Base-by-base conservation (phyloP, 139 green algal genomes). In the Astrephomene gubernaculifera region DNA sequence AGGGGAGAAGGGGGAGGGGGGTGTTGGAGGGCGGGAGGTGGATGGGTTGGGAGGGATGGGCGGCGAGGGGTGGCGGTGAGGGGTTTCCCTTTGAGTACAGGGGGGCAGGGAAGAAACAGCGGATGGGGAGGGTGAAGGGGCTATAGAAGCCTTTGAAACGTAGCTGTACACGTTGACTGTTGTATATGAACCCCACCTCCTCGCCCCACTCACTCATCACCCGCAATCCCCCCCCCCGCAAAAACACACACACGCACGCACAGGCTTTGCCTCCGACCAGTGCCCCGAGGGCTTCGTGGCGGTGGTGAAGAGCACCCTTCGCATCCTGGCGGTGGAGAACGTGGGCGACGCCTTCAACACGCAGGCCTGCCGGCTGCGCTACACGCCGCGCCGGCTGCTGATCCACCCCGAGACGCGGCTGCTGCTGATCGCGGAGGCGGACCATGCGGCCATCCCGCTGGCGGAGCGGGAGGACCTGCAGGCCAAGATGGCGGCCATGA, bases 261-360 rank as follows among this genome's bases (percentile, higher is more conserved):
- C 92, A 96, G 92, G 93, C 38, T 99, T 99, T 87, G 88, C 94
- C 5, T 95, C 89, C 0, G 97, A 99, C 74, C 95, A 98, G 92
- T 98, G 95, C 71, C 95, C 96, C n/a, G 97, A 99, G 91, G 97
- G 97, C 73, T 96, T 99, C 89, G 97, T 99, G 57, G 95, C 95
- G 1, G 96, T 99, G 39, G 89, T 94, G 24, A 93, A 94, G 85
- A 88, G 78, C 88, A 96, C 89, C 29, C 91, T 99, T 88, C 93
- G 97, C 67, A 97, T 99, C 39, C 83, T 99, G 68, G 91, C 92
- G 9, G 87, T 99, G 31, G 97, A 99, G 75, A 94, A 99, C 54
- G 86, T 93, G 6, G 97, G 96, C 2, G 96, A 99, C 68, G 89
- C 92, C 14, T 99, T 99, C 92, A 98, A 99, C 90, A 92, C 97